Conservation (phyloP, 2,329 filamentous ascomycete genomes). For the Metarhizium robertsii region DNA sequence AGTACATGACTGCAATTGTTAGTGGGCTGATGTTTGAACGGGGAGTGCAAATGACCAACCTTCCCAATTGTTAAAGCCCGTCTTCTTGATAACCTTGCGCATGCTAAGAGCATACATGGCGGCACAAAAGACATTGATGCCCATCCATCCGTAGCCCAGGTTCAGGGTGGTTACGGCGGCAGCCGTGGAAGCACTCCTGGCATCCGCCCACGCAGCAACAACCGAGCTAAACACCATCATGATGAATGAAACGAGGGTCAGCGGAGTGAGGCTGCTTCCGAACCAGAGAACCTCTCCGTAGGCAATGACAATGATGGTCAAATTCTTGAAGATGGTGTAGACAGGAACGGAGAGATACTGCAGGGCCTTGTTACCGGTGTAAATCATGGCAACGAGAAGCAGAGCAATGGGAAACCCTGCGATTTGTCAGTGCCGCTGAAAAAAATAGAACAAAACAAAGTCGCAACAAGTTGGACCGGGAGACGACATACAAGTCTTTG, state of each 20-base stretch:
- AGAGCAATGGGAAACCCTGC: conserved; percentile 92
- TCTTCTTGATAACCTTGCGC: conserved; percentile 98
- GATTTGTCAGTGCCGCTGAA: not conserved
- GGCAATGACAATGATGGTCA: conserved; percentile 97
- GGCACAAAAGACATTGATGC: conserved; percentile 90
- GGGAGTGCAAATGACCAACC: conserved; percentile 53
- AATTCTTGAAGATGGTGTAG: conserved; percentile 99
- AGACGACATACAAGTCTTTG: conserved; percentile 68
- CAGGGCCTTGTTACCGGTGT: conserved; percentile 90
- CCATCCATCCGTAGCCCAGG: conserved; percentile 95
- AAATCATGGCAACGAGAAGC: conserved; percentile 97
- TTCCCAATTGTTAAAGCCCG: conserved; percentile 99
- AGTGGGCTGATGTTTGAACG: not conserved
- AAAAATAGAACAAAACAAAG: too few relatives aligned
- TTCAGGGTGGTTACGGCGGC: conserved; percentile 82
- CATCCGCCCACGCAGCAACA: conserved; percentile 94
- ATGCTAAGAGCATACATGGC: conserved; percentile 84
- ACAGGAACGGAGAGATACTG: conserved; percentile 96
- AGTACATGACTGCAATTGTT: conserved; percentile 77
- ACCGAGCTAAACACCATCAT: conserved; percentile 94
- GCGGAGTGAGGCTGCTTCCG: conserved; percentile 80
- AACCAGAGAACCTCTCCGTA: conserved; percentile 99
- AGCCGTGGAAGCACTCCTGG: conserved; percentile 52
- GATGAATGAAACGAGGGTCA: conserved; percentile 87
- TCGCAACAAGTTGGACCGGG: not conserved